phyloP scores from a whole-genome alignment of 345 rosid genomes.

The Brassica napus region Da-Ae NC_063449.1:25123501-25124000 shows the following conservation, averaged over 20 bases:
- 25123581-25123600: constrained; percentile 98
- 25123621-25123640: constrained; percentile 95
- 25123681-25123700: constrained; percentile 9
- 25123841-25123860: background rate
- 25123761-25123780: background rate
- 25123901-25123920: background rate
- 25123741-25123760: background rate
- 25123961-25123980: background rate
- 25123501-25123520: background rate
- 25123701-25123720: background rate
- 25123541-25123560: background rate
- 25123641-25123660: constrained; percentile 94
- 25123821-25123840: background rate
- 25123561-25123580: constrained; percentile 96
- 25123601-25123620: constrained; percentile 96
- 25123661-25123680: constrained; percentile 80
- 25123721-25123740: background rate
- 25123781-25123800: background rate
- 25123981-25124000: background rate
- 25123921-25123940: constrained; percentile 13
- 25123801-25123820: background rate
- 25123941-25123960: background rate
- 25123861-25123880: background rate
- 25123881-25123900: background rate
- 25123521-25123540: background rate